Evolutionary conservation across 1,139 yeast genomes (phyloP), one percentile per base, ranked within the genome.

Genomic region (Saccharomyces uvarum): DNA sequence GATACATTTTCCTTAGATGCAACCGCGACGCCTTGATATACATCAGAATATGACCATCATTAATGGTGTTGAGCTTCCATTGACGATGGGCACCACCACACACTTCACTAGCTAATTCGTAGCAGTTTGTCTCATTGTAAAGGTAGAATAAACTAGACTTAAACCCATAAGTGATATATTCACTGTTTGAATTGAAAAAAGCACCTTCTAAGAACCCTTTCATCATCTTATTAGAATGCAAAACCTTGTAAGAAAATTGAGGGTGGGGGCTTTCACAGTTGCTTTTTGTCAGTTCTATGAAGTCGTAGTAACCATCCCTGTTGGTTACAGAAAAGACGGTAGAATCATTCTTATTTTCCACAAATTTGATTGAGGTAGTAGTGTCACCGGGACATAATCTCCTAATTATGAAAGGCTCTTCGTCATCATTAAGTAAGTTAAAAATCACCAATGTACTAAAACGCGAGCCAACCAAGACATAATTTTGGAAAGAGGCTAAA

Each of bases 1-100:
- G 55, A 51, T 64, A 60, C 54, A 76, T 56, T 21, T 59, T 60
- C 55, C 73, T 71, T 57, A 66, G 75, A 54, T 70, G 70, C 11
- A 73, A 51, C 50, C 71, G 68, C 1, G 82, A 75, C 44, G 86
- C 82, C 65, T 84, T 82, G 21, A 86, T 81, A 62, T 82, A 88
- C 13, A 65, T 73, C 38, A 65, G 51, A 46, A 64, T 56, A 61
- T 77, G 79, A 61, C 70, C 73, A 2, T 57, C 58, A 46, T 54
- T 49, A 27, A 53, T 48, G 6, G 47, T 49, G n/a, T 51, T 48
- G 33, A 64, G 53, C 48, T 77, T 75, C 97, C 97, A 93, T 57
- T 82, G 80, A 59, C 98, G 76, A 66, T 91, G 97, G 2, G 93
- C 81, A 1, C 98, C 98, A 24, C 98, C 98, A 69, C 98, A 93